Evolutionary conservation across 2,329 filamentous ascomycete species (phyloP), one percentile per base, ranked within the genome.

Genomic region (Chaetomiaceae sp.): DNA sequence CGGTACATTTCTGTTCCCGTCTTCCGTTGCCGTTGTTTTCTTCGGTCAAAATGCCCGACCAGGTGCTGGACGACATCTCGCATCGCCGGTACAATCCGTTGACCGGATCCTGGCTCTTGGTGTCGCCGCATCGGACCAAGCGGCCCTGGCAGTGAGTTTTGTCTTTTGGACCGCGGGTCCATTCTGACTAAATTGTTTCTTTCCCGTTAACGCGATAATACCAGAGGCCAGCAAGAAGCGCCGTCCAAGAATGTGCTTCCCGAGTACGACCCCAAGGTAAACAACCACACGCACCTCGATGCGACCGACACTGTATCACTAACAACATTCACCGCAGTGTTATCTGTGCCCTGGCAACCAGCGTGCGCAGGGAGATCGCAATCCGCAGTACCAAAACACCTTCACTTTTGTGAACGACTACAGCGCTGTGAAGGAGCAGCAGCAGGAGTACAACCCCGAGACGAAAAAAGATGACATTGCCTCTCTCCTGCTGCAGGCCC

Each of bases 361-460:
- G 58, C 85, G 93, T 50, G 93, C 93, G 3, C 83, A 89, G 61
- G 93, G 93, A 49, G 89, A 93, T 63, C 67, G 70, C 54, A 99
- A 99, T 63, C 92, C 93, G 1, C 76, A 87, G 48, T 99, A 97
- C 66, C 78, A 87, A 46, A 82, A 82, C 63, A 95, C 90, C 0
- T 97, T 95, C 66, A 86, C 92, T 34, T 99, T 99, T 64, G 87
- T 97, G 60, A 99, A 99, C 64, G 93, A 99, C 68, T 99, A 93
- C 70, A 95, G 89, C 63, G 93, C 93, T 2, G 92, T 99, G 44
- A 96, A 96, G 71, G 91, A 96, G 70, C 78, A 87, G 56, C 93
- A 99, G 69, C 83, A 85, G 25, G 83, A 88, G 42, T 99, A 97
- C 69, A 65, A 68, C 31, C 68, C 70, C 2, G 66, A 70, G 4